These are phyloP conservation scores for Pittosporum tobira DNA, from an alignment of 129 eudicot genomes.

Conservation along the genomic window DNA sequence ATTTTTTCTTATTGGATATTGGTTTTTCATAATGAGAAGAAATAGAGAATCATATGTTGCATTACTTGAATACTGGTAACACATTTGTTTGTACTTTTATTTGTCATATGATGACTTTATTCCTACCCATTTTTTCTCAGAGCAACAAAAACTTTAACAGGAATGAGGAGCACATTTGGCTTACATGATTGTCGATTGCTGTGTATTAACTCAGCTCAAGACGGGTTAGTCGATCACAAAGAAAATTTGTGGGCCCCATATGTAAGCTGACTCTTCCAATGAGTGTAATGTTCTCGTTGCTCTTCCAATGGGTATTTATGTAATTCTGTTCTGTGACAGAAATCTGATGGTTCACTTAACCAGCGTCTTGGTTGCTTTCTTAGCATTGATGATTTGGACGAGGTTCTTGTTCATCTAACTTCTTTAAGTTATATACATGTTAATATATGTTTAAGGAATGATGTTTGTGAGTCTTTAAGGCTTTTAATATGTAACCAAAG, in stretches of 20 bases:
- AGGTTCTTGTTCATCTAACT: slow-evolving; percentile 35
- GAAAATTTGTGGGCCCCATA: slow-evolving; percentile 67
- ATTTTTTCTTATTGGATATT: background rate
- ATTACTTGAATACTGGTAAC: background rate
- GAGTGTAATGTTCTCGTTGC: background rate
- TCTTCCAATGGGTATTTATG: slow-evolving; percentile 1
- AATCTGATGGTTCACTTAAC: slow-evolving; percentile 28
- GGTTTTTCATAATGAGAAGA: background rate
- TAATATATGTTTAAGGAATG: slow-evolving; percentile 1
- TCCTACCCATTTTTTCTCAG: slow-evolving; percentile 29
- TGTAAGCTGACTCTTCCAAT: slow-evolving; percentile 45
- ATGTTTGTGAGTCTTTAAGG: background rate
- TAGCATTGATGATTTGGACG: slow-evolving; percentile 55
- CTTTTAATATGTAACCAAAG: background rate
- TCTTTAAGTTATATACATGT: background rate
- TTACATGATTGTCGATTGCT: slow-evolving; percentile 66
- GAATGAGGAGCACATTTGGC: slow-evolving; percentile 83
- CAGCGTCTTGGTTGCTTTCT: slow-evolving; percentile 59
- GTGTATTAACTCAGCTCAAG: slow-evolving; percentile 68
- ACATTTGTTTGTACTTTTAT: background rate
- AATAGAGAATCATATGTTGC: background rate
- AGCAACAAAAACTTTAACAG: slow-evolving; percentile 62
- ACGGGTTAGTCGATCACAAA: slow-evolving; percentile 39
- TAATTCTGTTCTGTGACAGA: slow-evolving; percentile 38
- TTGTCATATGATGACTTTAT: no score